Percentiles rank a stretch among this genome's conserved stretches.
Evolutionary conservation across 1,284 basidiomycete genomes (phyloP).

Genomic region (Tilletia indica): DNA sequence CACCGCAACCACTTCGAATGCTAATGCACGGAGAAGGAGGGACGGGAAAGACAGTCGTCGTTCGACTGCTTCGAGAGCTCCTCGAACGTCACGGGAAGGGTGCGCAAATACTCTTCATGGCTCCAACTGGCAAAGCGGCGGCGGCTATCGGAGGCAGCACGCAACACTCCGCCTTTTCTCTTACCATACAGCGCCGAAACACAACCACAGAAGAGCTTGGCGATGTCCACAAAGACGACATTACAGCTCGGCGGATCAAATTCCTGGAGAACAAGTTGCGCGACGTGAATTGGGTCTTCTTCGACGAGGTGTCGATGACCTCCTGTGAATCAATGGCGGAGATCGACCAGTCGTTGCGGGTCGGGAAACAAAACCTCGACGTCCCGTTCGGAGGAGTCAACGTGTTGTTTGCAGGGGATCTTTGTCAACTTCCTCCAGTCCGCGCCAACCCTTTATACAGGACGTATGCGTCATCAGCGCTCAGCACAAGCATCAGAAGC

Average conservation of each 20-base stretch:
- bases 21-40: neutral
- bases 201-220: neutral
- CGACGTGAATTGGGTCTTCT: too few species aligned
- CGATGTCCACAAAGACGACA: too few species aligned
- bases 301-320: too few species aligned
- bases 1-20: neutral
- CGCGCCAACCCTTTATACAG: neutral
- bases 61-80: neutral
- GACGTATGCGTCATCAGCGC: too few species aligned
- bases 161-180: neutral
- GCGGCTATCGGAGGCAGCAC: neutral
- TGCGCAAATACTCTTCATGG: too few species aligned
- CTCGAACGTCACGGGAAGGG: neutral
- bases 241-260: too few species aligned
- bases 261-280: neutral
- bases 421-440: conserved; percentile 1
- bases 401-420: too few species aligned
- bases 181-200: neutral
- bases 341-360: neutral
- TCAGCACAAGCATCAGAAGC: too few species aligned
- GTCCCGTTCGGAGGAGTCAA: neutral
- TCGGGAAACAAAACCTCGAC: neutral
- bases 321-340: neutral
- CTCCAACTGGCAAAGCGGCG: conserved; percentile 9
- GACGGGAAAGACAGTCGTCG: too few species aligned